A percentile compares a stretch with the other conserved stretches of the same genome.
These are phyloP conservation scores for Linanthus parryae DNA, from an alignment of 148 eudicot genomes.

Conservation along the genomic window DNA sequence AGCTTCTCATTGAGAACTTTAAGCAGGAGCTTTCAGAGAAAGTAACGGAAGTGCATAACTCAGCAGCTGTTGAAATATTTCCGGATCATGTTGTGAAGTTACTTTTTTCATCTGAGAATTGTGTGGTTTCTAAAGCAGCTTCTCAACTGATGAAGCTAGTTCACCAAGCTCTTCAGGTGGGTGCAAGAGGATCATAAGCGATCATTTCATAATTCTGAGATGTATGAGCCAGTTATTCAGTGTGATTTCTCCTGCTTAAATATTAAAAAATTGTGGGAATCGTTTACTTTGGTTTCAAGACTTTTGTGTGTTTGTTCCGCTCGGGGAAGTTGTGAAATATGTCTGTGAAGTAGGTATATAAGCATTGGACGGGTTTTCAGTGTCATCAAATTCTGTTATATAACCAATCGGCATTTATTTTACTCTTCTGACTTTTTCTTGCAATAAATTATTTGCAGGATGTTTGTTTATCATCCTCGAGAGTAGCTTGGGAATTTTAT, in stretches of 20 bases:
- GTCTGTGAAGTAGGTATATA: no score
- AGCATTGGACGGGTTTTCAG: not conserved
- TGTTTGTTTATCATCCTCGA: conserved; percentile 80
- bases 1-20: conserved; percentile 13
- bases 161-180: conserved; percentile 79
- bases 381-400: not conserved
- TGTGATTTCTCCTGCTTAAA: no score
- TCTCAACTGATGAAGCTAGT: conserved; percentile 71
- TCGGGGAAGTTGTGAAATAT: no score
- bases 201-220: not conserved
- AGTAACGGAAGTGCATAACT: conserved; percentile 25
- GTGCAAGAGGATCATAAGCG: conserved; percentile 7
- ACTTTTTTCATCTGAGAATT: conserved; percentile 76
- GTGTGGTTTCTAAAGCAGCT: conserved; percentile 88
- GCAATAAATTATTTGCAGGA: conserved; percentile 46
- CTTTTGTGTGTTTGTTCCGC: no score
- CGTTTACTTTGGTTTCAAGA: no score
- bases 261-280: no score
- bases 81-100: conserved; percentile 48
- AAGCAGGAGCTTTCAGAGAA: conserved; percentile 42
- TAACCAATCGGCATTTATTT: not conserved
- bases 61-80: conserved; percentile 17
- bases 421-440: conserved; percentile 1
- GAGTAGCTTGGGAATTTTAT: conserved; percentile 86
- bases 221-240: not conserved